Evolutionary conservation across 805 yeast genomes (phyloP), one percentile per base, ranked within the genome.

Genomic region (Saturnispora quitensis): DNA sequence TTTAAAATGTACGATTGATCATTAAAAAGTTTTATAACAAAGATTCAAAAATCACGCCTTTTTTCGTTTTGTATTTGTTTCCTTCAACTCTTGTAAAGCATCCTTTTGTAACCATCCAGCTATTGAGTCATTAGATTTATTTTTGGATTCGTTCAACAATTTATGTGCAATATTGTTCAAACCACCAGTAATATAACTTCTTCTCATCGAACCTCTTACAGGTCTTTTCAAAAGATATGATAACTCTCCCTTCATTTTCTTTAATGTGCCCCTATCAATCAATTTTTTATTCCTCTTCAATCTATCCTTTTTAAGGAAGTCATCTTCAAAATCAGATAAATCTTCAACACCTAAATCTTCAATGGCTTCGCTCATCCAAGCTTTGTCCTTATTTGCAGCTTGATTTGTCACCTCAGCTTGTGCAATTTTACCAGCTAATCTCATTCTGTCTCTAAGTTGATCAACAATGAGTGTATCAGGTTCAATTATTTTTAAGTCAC

Each of bases 351-450:
- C 99, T 51, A 93, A 73, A 48, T 93, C 99, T 50, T 86, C 93
- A 0, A 98, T 98, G 0, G 97, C 97, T 62, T 88, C 81, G 53
- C 80, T 77, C 54, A 89, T 72, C 97, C 98, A 89, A 24, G 79
- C 73, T 51, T 81, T 81, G 57, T 89, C 93, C 60, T 84, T 85
- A 38, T 72, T 73, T 34, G 80, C 67, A 35, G 55, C 52, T 18
- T 82, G 77, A 2, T 78, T 67, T 2, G 83, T 77, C 15, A 82
- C 71, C 40, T 79, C 80, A 17, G 87, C 73, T 57, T 87, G 95
- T 0, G 95, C 90, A 48, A 93, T 70, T 60, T 82, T 78, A 22
- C 84, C 75, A 5, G 97, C 87, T 40, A 90, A 60, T 9, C 65
- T 68, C 25, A 83, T 81, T 55, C 98, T 75, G 18, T 80, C 82